Conservation (phyloP, 2,329 filamentous ascomycete genomes). For the Aspergillus ruber region DNA sequence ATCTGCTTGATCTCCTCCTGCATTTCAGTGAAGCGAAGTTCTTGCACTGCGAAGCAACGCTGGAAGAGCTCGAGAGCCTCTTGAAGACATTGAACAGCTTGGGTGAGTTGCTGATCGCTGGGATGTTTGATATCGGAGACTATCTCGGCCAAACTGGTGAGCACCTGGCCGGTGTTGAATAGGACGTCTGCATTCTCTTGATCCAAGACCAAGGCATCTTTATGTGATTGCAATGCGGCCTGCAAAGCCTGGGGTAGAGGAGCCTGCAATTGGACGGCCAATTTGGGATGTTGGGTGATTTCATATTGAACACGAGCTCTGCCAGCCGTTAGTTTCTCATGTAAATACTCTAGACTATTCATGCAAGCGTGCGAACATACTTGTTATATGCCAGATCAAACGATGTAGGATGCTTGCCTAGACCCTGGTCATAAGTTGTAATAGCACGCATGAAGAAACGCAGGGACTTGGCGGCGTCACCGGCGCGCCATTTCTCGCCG, state of each 20-base stretch:
- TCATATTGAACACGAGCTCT: constrained; percentile 65
- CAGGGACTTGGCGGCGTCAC: constrained; percentile 60
- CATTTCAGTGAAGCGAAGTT: constrained; percentile 42
- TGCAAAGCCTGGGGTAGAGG: constrained; percentile 51
- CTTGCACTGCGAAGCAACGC: constrained; percentile 49
- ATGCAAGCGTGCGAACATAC: constrained; percentile 35
- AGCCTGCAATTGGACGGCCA: constrained; percentile 53
- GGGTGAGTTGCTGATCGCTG: constrained; percentile 34
- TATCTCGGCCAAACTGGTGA: constrained; percentile 60
- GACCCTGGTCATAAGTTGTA: constrained; percentile 58
- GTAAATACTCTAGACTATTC: neutral
- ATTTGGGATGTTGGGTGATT: constrained; percentile 59
- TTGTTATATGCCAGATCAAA: constrained; percentile 73
- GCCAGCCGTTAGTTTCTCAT: constrained; percentile 6
- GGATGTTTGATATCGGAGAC: constrained; percentile 48
- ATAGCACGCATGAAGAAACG: constrained; percentile 57
- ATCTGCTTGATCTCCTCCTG: constrained; percentile 38
- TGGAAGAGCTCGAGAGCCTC: constrained; percentile 58
- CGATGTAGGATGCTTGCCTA: constrained; percentile 53
- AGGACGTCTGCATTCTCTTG: constrained; percentile 60
- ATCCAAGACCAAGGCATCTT: constrained; percentile 53
- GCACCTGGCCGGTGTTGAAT: constrained; percentile 66
- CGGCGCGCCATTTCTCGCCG: constrained; percentile 67
- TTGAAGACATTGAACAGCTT: constrained; percentile 50
- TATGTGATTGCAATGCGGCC: constrained; percentile 58